A percentile compares a stretch with the other conserved stretches of the same genome.
Conservation (phyloP, 495 filamentous ascomycete genomes). For the Elaphomyces granulatus region DNA sequence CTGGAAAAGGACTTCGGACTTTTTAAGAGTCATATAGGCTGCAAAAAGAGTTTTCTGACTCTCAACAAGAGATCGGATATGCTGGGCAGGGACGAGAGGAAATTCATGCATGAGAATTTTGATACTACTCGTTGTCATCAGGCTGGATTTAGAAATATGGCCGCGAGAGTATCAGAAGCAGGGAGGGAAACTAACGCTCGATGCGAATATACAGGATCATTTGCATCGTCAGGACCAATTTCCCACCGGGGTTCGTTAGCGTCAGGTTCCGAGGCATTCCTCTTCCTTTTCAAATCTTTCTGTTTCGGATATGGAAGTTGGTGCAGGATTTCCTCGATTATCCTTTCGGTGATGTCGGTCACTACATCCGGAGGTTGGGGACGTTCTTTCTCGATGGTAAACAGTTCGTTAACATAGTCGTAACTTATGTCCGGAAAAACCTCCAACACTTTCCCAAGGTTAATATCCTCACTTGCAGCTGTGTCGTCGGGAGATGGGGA, state of each 20-base stretch:
- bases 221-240: neutral
- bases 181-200: constrained; percentile 2
- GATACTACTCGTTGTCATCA: no score
- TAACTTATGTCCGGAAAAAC: constrained; percentile 38
- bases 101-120: constrained; percentile 1
- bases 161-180: constrained; percentile 5
- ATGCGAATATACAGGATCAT: neutral
- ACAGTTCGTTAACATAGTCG: constrained; percentile 27
- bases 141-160: no score
- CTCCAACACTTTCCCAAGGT: constrained; percentile 27
- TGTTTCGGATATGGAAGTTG: constrained; percentile 35
- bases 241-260: neutral
- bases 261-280: constrained; percentile 4
- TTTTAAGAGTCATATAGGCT: neutral
- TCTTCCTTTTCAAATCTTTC: constrained; percentile 26
- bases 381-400: constrained; percentile 6
- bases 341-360: constrained; percentile 9
- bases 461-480: constrained; percentile 16
- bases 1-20: neutral
- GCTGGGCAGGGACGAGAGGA: constrained; percentile 3
- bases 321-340: constrained; percentile 33
- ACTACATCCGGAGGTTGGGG: constrained; percentile 1
- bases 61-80: constrained; percentile 3
- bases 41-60: constrained; percentile 3
- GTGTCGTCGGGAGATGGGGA: no score